These are phyloP conservation scores for Petasospora fabianii DNA, from an alignment of 1,139 yeast species.

Conservation along the genomic window DNA sequence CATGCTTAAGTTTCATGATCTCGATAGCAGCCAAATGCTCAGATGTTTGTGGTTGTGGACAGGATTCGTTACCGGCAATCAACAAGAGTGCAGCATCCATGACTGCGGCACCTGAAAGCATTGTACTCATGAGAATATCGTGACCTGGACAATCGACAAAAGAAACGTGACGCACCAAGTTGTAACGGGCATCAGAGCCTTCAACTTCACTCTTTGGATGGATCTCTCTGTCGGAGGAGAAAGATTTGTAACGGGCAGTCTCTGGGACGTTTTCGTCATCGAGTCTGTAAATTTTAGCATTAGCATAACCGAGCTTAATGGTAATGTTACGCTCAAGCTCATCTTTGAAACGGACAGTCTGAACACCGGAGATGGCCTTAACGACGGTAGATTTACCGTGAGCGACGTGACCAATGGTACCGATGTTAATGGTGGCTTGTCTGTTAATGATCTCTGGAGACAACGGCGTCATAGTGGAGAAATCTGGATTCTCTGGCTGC, in stretches of 20 bases:
- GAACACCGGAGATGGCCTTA: conserved; percentile 98
- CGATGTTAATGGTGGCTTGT: conserved; percentile 98
- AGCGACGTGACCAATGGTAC: conserved; percentile 99
- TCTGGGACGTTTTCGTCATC: conserved; percentile 84
- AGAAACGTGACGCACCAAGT: conserved; percentile 91
- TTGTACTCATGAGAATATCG: conserved; percentile 99
- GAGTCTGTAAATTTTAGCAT: conserved; percentile 96
- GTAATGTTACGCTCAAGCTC: conserved; percentile 99
- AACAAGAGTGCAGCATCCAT: conserved; percentile 98
- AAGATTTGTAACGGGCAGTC: conserved; percentile 93
- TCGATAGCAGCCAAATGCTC: conserved; percentile 99
- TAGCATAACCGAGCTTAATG: conserved; percentile 96
- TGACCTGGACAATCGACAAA: conserved; percentile 99
- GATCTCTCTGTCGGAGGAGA: conserved; percentile 91
- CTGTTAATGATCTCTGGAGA: conserved; percentile 95
- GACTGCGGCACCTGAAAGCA: conserved; percentile 99
- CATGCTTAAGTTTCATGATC: conserved; percentile 97
- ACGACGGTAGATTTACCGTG: conserved; percentile 99
- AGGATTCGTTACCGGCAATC: conserved; percentile 97
- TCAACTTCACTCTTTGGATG: conserved; percentile 86
- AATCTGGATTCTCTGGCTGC: conserved; percentile 88
- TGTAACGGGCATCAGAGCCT: conserved; percentile 84
- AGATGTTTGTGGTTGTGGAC: conserved; percentile 99
- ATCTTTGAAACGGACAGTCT: conserved; percentile 97
- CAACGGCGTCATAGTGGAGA: conserved; percentile 71